Evolutionary conservation across 495 filamentous ascomycete genomes (phyloP).

Genomic region (Neurospora sp.): DNA sequence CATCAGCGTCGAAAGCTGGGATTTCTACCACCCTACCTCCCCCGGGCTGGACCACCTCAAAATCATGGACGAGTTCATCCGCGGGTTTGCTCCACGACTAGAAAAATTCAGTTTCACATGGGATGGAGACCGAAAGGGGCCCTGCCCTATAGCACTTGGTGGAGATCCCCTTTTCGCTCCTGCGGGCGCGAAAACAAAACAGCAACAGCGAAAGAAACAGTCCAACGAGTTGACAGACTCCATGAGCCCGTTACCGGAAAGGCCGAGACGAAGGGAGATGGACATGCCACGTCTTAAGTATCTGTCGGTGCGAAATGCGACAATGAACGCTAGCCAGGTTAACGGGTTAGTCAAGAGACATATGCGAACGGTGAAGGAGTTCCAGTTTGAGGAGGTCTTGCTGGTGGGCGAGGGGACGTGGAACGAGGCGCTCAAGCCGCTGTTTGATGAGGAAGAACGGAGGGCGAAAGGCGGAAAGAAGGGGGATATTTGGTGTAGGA

Average conservation of each 20-base stretch:
- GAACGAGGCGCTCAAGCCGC: conserved; percentile 63
- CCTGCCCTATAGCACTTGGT: conserved; percentile 55
- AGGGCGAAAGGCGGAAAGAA: conserved; percentile 5
- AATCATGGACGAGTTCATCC: conserved; percentile 62
- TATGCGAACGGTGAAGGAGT: conserved; percentile 51
- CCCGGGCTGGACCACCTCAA: conserved; percentile 61
- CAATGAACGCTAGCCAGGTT: conserved; percentile 58
- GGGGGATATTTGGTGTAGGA: conserved; percentile 30
- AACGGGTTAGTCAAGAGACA: conserved; percentile 50
- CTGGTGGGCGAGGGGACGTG: conserved; percentile 53
- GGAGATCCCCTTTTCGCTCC: conserved; percentile 50
- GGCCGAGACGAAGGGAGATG: conserved; percentile 36
- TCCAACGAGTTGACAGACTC: conserved; percentile 44
- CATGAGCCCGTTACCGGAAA: conserved; percentile 38
- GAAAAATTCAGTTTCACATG: conserved; percentile 59
- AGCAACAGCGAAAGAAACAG: conserved; percentile 34
- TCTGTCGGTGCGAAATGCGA: conserved; percentile 56
- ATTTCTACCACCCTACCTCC: conserved; percentile 36
- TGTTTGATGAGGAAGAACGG: conserved; percentile 29
- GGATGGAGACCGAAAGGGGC: conserved; percentile 50
- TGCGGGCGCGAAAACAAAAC: conserved; percentile 18
- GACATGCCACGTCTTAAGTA: conserved; percentile 48
- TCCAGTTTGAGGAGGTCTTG: conserved; percentile 60
- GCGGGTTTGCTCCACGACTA: conserved; percentile 48
- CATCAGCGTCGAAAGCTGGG: conserved; percentile 56